A percentile compares a stretch with the other conserved stretches of the same genome.
phyloP scores from a whole-genome alignment of 192 early-diverging fungal genomes.

The Borealophlyctis nickersoniae region DNA sequence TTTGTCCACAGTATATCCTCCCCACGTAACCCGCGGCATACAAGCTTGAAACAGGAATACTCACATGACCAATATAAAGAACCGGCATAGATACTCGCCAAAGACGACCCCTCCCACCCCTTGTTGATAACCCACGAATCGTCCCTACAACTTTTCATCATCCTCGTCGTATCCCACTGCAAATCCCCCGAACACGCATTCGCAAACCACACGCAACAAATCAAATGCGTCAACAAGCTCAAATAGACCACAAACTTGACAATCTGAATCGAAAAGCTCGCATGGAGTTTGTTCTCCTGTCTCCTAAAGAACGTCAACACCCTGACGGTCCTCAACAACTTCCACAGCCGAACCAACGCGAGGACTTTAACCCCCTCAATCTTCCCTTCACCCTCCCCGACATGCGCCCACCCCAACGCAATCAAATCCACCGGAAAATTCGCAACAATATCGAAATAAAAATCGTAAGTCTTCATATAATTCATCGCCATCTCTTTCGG shows the following conservation, averaged over 20 bases:
- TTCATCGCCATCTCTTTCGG: constrained; percentile 52
- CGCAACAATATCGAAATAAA: constrained; percentile 42
- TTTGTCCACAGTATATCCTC: too few relatives aligned
- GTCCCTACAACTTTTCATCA: constrained; percentile 18
- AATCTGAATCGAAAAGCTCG: constrained; percentile 39
- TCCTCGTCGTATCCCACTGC: constrained; percentile 6
- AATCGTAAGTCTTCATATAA: constrained; percentile 40
- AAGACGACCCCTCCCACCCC: not conserved
- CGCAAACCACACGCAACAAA: constrained; percentile 47
- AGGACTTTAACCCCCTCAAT: constrained; percentile 15
- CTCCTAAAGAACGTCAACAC: constrained; percentile 39
- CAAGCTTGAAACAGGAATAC: not conserved
- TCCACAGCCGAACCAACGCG: constrained; percentile 37
- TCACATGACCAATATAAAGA: not conserved
- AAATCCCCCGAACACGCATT: constrained; percentile 37
- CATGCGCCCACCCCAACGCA: constrained; percentile 37
- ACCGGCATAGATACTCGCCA: not conserved
- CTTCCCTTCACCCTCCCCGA: constrained; percentile 17
- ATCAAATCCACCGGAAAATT: constrained; percentile 47
- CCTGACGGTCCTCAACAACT: constrained; percentile 36
- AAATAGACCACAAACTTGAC: constrained; percentile 43
- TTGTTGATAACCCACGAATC: constrained; percentile 33
- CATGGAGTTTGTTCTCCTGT: constrained; percentile 48
- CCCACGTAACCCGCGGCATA: not conserved
- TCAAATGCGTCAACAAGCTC: constrained; percentile 35